Conservation (phyloP, 2,329 filamentous ascomycete genomes). For the Cordyceps cicadae region DNA sequence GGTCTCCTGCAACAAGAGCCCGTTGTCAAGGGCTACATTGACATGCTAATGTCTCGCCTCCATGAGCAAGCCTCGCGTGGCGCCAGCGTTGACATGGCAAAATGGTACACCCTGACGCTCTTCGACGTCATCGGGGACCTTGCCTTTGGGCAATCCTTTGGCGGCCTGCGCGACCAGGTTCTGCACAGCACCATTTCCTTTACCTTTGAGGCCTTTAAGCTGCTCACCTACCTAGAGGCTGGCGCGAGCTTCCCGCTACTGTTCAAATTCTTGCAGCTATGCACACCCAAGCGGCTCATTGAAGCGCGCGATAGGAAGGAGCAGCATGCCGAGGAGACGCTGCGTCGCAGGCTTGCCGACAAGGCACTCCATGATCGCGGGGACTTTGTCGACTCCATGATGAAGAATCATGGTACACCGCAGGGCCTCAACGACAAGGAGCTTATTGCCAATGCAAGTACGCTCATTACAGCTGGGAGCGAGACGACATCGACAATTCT, state of each 20-base stretch:
- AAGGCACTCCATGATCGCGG: neutral
- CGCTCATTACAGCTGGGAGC: neutral
- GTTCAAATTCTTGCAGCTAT: neutral
- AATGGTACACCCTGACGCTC: slow-evolving; percentile 21
- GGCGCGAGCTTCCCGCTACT: neutral
- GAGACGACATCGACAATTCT: neutral
- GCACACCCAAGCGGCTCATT: neutral
- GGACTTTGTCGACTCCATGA: neutral
- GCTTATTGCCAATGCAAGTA: neutral
- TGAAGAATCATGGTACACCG: neutral
- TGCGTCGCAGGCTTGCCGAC: neutral
- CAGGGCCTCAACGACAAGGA: neutral
- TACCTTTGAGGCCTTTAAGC: slow-evolving; percentile 13
- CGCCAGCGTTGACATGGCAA: slow-evolving; percentile 16
- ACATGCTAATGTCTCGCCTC: neutral
- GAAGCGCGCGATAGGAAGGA: neutral
- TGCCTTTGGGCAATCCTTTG: slow-evolving; percentile 21
- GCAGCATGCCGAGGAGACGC: neutral
- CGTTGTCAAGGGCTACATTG: neutral
- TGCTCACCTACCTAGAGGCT: neutral
- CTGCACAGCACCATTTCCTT: slow-evolving; percentile 18
- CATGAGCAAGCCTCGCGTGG: neutral
- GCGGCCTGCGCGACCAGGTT: slow-evolving; percentile 17
- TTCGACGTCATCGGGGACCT: slow-evolving; percentile 24
- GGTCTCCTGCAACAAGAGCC: neutral